Percentiles rank a stretch among this genome's conserved stretches.
These are phyloP conservation scores for Citrus mangshanensis DNA, from an alignment of 345 rosid genomes.

Conservation along the genomic window DNA sequence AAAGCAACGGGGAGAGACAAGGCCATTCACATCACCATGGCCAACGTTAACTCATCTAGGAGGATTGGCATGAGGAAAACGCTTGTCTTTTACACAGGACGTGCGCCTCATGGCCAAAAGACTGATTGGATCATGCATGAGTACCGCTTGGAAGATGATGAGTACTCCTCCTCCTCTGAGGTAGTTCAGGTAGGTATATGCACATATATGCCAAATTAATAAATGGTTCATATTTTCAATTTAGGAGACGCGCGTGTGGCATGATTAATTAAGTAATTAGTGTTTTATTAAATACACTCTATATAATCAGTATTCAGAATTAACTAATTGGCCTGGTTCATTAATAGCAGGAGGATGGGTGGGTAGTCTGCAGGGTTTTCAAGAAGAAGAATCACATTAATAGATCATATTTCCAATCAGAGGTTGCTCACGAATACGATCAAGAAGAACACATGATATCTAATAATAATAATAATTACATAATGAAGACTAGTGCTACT, in stretches of 20 bases:
- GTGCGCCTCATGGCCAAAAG: constrained; percentile 98
- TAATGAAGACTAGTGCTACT: constrained; percentile 9
- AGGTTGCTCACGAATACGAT: constrained; percentile 17
- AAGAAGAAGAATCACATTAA: constrained; percentile 61
- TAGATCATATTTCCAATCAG: constrained; percentile 49
- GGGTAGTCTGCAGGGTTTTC: constrained; percentile 73
- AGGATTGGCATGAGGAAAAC: constrained; percentile 98
- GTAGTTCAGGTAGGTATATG: constrained; percentile 51
- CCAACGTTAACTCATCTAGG: constrained; percentile 31
- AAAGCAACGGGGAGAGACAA: constrained; percentile 99
- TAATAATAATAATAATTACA: constrained; percentile 8
- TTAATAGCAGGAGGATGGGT: constrained; percentile 59
- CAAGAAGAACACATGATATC: constrained; percentile 32
- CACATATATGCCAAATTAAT: no score
- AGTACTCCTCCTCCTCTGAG: constrained; percentile 22
- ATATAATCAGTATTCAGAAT: not conserved
- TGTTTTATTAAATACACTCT: not conserved
- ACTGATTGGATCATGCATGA: constrained; percentile 99
- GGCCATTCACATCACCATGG: constrained; percentile 59
- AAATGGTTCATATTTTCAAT: not conserved
- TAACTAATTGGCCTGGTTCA: not conserved
- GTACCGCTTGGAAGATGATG: constrained; percentile 75
- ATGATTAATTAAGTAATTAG: not conserved
- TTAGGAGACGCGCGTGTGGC: not conserved
- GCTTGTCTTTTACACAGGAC: constrained; percentile 94